Percentiles rank a stretch among this genome's conserved stretches.
Conservation (phyloP, 2,329 filamentous ascomycete species). For the Aspergillus tanneri region DNA sequence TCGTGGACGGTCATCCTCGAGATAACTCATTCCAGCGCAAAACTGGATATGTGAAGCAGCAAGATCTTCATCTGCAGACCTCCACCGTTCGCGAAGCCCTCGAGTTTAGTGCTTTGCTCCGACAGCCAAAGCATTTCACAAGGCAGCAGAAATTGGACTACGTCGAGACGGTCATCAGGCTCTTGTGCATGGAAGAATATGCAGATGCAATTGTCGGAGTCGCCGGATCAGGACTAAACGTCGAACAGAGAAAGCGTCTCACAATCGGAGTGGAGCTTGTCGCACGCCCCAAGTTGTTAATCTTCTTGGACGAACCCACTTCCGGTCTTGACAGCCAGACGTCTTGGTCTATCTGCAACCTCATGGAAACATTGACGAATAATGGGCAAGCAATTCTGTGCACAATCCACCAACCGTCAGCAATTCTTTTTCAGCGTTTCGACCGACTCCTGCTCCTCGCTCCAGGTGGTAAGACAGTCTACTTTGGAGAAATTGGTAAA, state of each 20-base stretch:
- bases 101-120: conserved; percentile 75
- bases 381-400: conserved; percentile 85
- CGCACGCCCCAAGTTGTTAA: conserved; percentile 77
- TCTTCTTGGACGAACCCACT: conserved; percentile 90
- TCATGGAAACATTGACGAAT: conserved; percentile 82
- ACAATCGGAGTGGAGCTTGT: conserved; percentile 94
- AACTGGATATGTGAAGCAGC: conserved; percentile 53
- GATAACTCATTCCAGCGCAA: conserved; percentile 47
- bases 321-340: conserved; percentile 88
- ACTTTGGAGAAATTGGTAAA: conserved; percentile 63
- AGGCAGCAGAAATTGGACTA: conserved; percentile 75
- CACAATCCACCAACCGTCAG: conserved; percentile 90
- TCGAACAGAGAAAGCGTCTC: conserved; percentile 66
- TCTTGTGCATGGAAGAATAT: conserved; percentile 83
- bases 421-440: conserved; percentile 84
- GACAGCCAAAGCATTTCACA: conserved; percentile 70
- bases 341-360: conserved; percentile 80
- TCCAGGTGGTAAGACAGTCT: conserved; percentile 62
- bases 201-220: conserved; percentile 85
- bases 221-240: conserved; percentile 68
- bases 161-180: conserved; percentile 80
- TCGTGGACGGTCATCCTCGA: conserved; percentile 67
- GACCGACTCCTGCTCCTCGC: conserved; percentile 62
- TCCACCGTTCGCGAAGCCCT: conserved; percentile 82
- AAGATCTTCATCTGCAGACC: conserved; percentile 78